phyloP scores from a whole-genome alignment of 2,329 filamentous ascomycete species.

The Pezizomycotina sp. region DNA sequence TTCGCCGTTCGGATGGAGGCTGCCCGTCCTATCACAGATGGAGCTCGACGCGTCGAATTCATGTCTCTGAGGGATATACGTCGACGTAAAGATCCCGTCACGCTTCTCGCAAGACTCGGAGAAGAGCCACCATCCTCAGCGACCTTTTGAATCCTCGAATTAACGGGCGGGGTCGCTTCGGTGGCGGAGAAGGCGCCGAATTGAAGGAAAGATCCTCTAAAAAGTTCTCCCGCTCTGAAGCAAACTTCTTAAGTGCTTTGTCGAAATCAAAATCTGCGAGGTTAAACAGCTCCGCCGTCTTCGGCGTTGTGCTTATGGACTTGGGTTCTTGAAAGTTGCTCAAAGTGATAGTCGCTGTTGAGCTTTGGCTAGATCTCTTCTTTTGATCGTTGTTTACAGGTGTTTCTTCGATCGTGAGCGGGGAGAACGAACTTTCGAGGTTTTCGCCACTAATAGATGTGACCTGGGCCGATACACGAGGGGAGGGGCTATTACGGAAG shows the following conservation, averaged over 20 bases:
- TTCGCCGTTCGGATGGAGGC: slow-evolving; percentile 64
- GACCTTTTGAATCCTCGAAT: slow-evolving; percentile 67
- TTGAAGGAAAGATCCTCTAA: slow-evolving; percentile 75
- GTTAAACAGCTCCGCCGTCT: slow-evolving; percentile 22
- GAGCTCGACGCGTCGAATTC: slow-evolving; percentile 82
- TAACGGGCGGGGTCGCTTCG: slow-evolving; percentile 41
- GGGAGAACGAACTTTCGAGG: slow-evolving; percentile 12
- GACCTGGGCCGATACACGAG: slow-evolving; percentile 2
- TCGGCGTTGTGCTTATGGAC: slow-evolving; percentile 3
- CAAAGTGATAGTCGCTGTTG: slow-evolving; percentile 15
- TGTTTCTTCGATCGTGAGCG: slow-evolving; percentile 17
- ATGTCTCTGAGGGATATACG: slow-evolving; percentile 88
- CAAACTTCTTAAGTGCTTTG: slow-evolving; percentile 80
- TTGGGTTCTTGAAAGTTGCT: slow-evolving; percentile 8
- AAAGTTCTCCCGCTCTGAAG: slow-evolving; percentile 84
- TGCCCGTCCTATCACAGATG: slow-evolving; percentile 54
- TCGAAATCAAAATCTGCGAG: slow-evolving; percentile 79
- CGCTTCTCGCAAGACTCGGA: slow-evolving; percentile 26
- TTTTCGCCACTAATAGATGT: slow-evolving; percentile 4
- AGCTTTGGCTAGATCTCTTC: slow-evolving; percentile 15
- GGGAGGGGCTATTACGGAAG: too few species aligned
- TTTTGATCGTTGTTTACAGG: neutral
- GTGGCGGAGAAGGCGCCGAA: slow-evolving; percentile 58
- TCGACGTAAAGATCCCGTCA: slow-evolving; percentile 52
- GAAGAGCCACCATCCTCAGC: slow-evolving; percentile 49